A percentile compares a stretch with the other conserved stretches of the same genome.
phyloP scores from a whole-genome alignment of 306 rosid species.

The Begonia peltatifolia region DNA sequence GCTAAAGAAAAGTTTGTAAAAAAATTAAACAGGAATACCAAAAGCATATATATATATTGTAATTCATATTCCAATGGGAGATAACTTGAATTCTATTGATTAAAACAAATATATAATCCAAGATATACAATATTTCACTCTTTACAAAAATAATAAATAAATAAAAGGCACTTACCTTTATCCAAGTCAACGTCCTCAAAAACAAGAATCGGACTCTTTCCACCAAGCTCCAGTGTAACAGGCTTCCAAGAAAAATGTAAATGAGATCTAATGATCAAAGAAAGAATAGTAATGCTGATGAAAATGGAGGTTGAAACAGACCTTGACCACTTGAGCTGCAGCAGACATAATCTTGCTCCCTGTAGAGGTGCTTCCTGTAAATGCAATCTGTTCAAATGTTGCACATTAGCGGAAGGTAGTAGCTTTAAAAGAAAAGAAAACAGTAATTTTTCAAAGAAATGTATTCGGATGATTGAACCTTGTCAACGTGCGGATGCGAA shows the following conservation, averaged over 20 bases:
- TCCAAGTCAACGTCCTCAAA: slow-evolving; percentile 96
- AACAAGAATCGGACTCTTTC: slow-evolving; percentile 80
- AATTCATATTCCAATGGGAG: too few relatives aligned
- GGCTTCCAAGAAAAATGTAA: slow-evolving; percentile 45
- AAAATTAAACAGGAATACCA: slow-evolving; percentile 7
- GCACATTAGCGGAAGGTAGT: background rate
- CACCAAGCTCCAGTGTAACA: slow-evolving; percentile 92
- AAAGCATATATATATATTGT: too few relatives aligned
- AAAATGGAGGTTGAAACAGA: slow-evolving; percentile 12
- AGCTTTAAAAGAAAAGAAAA: background rate
- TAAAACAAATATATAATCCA: background rate
- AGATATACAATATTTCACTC: background rate
- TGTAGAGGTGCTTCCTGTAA: slow-evolving; percentile 85
- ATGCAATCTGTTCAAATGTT: slow-evolving; percentile 56
- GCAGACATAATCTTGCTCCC: slow-evolving; percentile 87
- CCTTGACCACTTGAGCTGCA: slow-evolving; percentile 86
- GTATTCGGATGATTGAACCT: slow-evolving; percentile 25
- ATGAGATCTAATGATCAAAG: slow-evolving; percentile 7
- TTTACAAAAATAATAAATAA: background rate
- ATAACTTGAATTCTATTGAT: too few relatives aligned
- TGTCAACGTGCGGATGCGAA: slow-evolving; percentile 81
- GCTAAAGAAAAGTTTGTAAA: slow-evolving; percentile 43
- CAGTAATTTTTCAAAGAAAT: background rate
- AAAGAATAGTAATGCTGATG: slow-evolving; percentile 2
- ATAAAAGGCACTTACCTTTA: slow-evolving; percentile 56